phyloP scores from a whole-genome alignment of 305 asterid genomes.

The Fraxinus sp. region DNA sequence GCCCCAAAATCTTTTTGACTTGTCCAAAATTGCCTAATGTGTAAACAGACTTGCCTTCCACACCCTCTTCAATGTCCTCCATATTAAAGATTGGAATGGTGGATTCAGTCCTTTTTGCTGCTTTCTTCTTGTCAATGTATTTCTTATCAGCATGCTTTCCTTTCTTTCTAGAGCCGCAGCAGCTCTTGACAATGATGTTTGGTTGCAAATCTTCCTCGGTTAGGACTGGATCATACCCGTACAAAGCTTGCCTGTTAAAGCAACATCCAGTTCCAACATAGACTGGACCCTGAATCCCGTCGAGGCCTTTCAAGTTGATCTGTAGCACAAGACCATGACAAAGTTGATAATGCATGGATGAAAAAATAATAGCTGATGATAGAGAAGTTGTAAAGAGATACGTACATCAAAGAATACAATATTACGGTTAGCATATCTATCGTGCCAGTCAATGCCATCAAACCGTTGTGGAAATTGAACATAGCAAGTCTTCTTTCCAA shows the following conservation, averaged over 20 bases:
- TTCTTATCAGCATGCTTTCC: constrained; percentile 30
- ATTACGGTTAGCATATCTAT: constrained; percentile 44
- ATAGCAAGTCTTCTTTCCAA: constrained; percentile 41
- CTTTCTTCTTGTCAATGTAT: constrained; percentile 35
- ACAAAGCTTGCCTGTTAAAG: constrained; percentile 49
- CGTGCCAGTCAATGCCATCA: constrained; percentile 43
- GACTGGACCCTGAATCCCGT: constrained; percentile 55
- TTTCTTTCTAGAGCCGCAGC: constrained; percentile 39
- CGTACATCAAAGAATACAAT: constrained; percentile 42
- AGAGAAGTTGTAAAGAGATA: background rate
- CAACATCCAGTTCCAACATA: constrained; percentile 58
- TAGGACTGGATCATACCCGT: constrained; percentile 43
- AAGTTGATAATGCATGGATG: background rate
- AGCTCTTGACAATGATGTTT: constrained; percentile 38
- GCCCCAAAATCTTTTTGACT: background rate
- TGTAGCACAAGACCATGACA: constrained; percentile 16
- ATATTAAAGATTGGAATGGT: constrained; percentile 34
- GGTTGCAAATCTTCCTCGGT: constrained; percentile 42
- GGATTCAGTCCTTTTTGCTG: constrained; percentile 35
- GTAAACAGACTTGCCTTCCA: constrained; percentile 30
- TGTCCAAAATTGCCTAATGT: background rate
- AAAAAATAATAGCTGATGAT: background rate
- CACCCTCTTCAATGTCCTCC: constrained; percentile 42
- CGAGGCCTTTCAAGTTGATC: constrained; percentile 57
- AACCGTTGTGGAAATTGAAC: constrained; percentile 46